Conservation (phyloP, 495 filamentous ascomycete genomes). For the Hypoxylon cercidicola region DNA sequence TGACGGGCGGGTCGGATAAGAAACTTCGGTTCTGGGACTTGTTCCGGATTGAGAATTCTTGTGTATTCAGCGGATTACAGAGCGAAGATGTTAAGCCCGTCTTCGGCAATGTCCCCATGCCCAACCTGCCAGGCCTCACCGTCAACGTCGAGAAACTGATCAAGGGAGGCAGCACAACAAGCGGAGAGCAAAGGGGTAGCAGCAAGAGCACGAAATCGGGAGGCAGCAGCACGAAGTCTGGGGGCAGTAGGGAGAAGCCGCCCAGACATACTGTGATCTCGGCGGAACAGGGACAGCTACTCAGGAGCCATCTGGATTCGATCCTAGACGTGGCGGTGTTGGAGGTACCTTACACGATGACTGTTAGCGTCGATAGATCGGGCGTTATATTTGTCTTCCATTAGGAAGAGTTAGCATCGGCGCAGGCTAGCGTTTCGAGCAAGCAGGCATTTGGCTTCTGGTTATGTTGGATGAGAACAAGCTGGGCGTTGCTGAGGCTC, state of each 20-base stretch:
- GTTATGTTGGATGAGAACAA: constrained; percentile 1
- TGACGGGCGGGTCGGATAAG: constrained; percentile 89
- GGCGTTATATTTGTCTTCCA: constrained; percentile 90
- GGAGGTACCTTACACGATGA: constrained; percentile 92
- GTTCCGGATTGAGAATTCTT: constrained; percentile 73
- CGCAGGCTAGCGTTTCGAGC: constrained; percentile 2
- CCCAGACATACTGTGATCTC: constrained; percentile 88
- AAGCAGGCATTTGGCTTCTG: constrained; percentile 1
- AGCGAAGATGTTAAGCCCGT: constrained; percentile 74
- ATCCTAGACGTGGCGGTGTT: constrained; percentile 89
- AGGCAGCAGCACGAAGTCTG: constrained; percentile 44
- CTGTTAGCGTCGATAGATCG: constrained; percentile 87
- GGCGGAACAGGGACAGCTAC: constrained; percentile 83
- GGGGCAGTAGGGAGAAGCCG: constrained; percentile 54
- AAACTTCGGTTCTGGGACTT: constrained; percentile 96
- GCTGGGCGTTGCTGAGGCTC: no score
- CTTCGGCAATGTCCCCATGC: constrained; percentile 62
- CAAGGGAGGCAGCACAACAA: constrained; percentile 52
- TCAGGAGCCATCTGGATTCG: constrained; percentile 87
- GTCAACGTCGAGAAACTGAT: constrained; percentile 77
- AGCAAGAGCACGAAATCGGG: constrained; percentile 44
- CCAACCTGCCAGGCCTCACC: constrained; percentile 73
- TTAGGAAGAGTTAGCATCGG: constrained; percentile 38
- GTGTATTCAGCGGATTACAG: constrained; percentile 81
- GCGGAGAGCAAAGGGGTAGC: constrained; percentile 50